Conservation (phyloP, 1,139 yeast species). For the Lizanozyma gosingica region DNA sequence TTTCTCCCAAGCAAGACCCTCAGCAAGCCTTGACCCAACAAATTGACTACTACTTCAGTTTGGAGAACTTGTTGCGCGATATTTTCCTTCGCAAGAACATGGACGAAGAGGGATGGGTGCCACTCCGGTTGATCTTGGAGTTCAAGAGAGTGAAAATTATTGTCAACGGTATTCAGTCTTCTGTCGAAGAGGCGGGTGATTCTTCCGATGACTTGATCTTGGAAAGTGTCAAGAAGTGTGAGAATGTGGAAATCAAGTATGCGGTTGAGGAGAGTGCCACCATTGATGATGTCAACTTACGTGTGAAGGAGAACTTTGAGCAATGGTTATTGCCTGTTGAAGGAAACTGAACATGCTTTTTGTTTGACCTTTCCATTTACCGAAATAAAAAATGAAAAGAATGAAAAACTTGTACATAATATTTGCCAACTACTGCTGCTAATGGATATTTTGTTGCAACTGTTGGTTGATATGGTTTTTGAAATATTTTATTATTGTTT, state of each 20-base stretch:
- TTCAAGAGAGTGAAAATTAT: constrained; percentile 67
- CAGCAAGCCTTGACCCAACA: constrained; percentile 49
- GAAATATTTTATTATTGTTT: no score
- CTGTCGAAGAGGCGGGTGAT: constrained; percentile 11
- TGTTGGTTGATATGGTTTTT: no score
- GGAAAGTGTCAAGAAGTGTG: constrained; percentile 26
- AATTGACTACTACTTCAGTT: constrained; percentile 81
- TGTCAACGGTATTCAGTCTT: constrained; percentile 30
- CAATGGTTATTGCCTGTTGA: constrained; percentile 34
- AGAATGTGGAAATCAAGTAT: constrained; percentile 29
- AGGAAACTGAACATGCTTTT: no score
- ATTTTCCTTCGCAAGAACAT: constrained; percentile 69
- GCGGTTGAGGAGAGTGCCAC: constrained; percentile 17
- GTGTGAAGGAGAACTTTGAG: constrained; percentile 33
- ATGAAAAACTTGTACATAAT: no score
- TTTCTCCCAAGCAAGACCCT: constrained; percentile 41
- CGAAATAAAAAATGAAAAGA: no score
- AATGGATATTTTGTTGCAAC: no score
- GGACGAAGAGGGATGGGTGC: constrained; percentile 70
- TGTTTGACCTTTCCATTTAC: no score
- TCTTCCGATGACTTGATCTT: constrained; percentile 19
- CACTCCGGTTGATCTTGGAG: constrained; percentile 50
- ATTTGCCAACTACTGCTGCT: no score
- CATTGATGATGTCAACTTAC: constrained; percentile 27
- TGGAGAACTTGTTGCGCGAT: constrained; percentile 81